Conservation (phyloP, 176 grass and related monocot genomes). For the Oryza meridionalis region DNA sequence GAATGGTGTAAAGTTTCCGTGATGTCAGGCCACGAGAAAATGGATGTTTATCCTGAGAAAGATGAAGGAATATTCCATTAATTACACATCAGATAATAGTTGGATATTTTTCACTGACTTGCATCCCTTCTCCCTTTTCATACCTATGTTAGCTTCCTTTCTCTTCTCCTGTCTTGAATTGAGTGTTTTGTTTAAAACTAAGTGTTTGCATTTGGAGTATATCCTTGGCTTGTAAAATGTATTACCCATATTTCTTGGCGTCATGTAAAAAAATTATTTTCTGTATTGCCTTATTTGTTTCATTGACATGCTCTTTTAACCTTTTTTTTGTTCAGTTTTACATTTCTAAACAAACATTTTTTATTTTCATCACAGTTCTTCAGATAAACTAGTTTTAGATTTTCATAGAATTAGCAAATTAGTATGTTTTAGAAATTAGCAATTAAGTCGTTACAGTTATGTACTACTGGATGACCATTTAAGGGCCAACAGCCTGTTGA, state of each 20-base stretch:
- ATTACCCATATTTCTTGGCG: neutral
- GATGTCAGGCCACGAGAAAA: neutral
- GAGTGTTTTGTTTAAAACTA: neutral
- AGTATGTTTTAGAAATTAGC: neutral
- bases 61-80: neutral
- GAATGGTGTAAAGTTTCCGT: conserved; percentile 22
- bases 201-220: neutral
- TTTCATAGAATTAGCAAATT: neutral
- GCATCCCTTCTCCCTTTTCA: neutral
- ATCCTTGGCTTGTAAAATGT: neutral
- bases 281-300: neutral
- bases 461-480: neutral
- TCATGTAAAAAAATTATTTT: neutral
- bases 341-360: neutral
- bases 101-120: neutral
- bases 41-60: neutral
- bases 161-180: neutral
- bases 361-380: neutral
- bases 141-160: neutral
- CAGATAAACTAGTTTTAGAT: neutral
- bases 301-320: neutral
- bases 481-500: neutral
- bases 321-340: neutral
- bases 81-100: neutral
- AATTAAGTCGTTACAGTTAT: neutral